Evolutionary conservation across 352 stramenopile genomes (phyloP).

Genomic region (Stephanocyclus meneghinianus): DNA sequence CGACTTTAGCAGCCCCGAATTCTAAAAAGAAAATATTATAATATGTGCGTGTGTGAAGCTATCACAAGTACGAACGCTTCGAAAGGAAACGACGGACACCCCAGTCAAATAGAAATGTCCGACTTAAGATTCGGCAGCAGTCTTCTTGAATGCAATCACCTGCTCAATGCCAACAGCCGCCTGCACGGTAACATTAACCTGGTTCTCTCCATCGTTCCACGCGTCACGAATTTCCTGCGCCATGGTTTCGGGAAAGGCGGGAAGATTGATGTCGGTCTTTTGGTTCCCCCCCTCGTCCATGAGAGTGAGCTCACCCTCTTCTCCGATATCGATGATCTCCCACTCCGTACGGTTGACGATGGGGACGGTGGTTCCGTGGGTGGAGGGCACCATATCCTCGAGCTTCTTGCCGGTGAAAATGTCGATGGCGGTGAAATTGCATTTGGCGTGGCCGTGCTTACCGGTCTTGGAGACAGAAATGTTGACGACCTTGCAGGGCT

Average conservation of each 20-base stretch:
- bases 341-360: constrained; percentile 96
- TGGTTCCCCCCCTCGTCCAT: constrained; percentile 97
- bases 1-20: constrained; percentile 8
- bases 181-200: constrained; percentile 94
- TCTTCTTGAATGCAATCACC: constrained; percentile 96
- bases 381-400: constrained; percentile 98
- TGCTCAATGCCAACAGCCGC: constrained; percentile 97
- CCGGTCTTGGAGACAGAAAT: constrained; percentile 99
- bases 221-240: constrained; percentile 94
- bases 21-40: constrained; percentile 22
- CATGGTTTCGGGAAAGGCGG: constrained; percentile 92
- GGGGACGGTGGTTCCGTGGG: constrained; percentile 96
- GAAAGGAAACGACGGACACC: not conserved
- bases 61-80: not conserved
- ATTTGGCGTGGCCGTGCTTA: constrained; percentile 99
- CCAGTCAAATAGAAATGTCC: not conserved
- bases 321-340: constrained; percentile 97
- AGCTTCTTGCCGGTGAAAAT: constrained; percentile 99
- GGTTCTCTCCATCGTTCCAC: constrained; percentile 94
- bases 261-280: constrained; percentile 97
- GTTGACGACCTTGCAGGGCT: constrained; percentile 94
- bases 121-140: constrained; percentile 47
- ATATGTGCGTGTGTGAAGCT: constrained; percentile 4
- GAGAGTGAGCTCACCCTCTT: constrained; percentile 96
- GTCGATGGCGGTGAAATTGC: constrained; percentile 98